Percentiles rank a stretch among this genome's conserved stretches.
Conservation (phyloP, 805 yeast species). For the Lipomyces sp. region DNA sequence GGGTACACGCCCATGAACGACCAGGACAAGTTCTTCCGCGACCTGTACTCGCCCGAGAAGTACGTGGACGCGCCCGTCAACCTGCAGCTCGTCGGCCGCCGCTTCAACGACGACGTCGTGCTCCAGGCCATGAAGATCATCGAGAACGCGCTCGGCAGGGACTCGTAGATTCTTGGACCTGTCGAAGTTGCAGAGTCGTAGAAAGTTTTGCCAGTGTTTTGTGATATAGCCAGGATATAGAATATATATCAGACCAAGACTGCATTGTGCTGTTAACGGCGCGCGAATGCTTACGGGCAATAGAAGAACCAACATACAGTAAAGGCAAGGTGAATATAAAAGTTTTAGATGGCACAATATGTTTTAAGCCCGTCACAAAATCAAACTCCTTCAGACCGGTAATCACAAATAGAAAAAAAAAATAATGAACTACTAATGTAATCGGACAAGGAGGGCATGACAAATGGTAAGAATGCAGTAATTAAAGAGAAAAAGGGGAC, state of each 20-base stretch:
- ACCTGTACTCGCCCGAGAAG: conserved; percentile 31
- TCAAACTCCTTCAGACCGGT: too few relatives aligned
- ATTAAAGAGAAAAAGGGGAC: too few relatives aligned
- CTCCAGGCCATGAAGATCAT: conserved; percentile 39
- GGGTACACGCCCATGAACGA: conserved; percentile 30
- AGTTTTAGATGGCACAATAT: not conserved
- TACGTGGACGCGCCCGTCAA: conserved; percentile 32
- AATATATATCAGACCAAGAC: not conserved
- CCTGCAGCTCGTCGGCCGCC: conserved; percentile 30
- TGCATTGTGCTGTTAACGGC: too few relatives aligned
- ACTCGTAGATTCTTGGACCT: conserved; percentile 13
- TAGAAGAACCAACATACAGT: too few relatives aligned
- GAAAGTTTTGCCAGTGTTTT: not conserved
- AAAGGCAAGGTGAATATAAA: too few relatives aligned
- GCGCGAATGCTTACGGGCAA: too few relatives aligned
- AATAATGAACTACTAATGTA: too few relatives aligned
- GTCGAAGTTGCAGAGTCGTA: not conserved
- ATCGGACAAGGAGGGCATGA: too few relatives aligned
- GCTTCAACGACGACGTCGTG: conserved; percentile 35
- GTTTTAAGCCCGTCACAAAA: not conserved
- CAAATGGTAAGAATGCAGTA: too few relatives aligned
- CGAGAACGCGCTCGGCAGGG: conserved; percentile 24
- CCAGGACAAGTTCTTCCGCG: conserved; percentile 30
- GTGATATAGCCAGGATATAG: not conserved
- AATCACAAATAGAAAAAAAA: too few relatives aligned